Conservation (phyloP, 2,329 filamentous ascomycete genomes). For the Cytospora paraplurivora region DNA sequence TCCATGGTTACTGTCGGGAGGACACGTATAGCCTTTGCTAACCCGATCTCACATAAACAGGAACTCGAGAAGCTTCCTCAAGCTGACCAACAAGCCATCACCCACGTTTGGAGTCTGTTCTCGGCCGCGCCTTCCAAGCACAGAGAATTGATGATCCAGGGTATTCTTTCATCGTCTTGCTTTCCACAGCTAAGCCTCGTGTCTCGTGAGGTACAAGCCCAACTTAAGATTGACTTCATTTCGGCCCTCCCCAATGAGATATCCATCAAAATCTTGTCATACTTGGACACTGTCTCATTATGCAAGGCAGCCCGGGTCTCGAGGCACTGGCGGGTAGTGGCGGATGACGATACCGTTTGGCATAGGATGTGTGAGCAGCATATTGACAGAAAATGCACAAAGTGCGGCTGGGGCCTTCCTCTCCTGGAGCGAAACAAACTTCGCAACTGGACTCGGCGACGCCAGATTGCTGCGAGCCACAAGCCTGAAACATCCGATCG, state of each 20-base stretch:
- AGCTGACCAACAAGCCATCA: slow-evolving; percentile 90
- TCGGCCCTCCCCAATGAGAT: slow-evolving; percentile 86
- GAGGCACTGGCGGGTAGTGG: slow-evolving; percentile 80
- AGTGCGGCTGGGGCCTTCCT: slow-evolving; percentile 94
- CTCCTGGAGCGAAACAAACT: slow-evolving; percentile 85
- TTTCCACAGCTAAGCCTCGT: slow-evolving; percentile 96
- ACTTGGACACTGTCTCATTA: slow-evolving; percentile 88
- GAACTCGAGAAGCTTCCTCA: slow-evolving; percentile 80
- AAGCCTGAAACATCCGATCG: slow-evolving; percentile 31
- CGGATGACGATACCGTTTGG: slow-evolving; percentile 98
- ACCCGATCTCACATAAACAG: slow-evolving; percentile 44
- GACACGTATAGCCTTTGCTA: slow-evolving; percentile 30
- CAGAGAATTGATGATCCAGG: slow-evolving; percentile 93
- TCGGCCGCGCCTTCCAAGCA: slow-evolving; percentile 93
- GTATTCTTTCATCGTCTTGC: slow-evolving; percentile 94
- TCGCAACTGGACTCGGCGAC: slow-evolving; percentile 83
- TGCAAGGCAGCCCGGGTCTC: slow-evolving; percentile 97
- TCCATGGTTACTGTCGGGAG: slow-evolving; percentile 15
- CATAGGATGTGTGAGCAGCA: slow-evolving; percentile 98
- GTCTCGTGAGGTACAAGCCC: slow-evolving; percentile 85
- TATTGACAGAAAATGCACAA: slow-evolving; percentile 89
- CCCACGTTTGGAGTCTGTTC: slow-evolving; percentile 97
- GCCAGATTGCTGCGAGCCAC: slow-evolving; percentile 59
- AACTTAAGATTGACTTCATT: slow-evolving; percentile 97
- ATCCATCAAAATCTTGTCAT: slow-evolving; percentile 89